Conservation (phyloP, 208 protist genomes). For the Acanthamoeba lugdunensis region DNA sequence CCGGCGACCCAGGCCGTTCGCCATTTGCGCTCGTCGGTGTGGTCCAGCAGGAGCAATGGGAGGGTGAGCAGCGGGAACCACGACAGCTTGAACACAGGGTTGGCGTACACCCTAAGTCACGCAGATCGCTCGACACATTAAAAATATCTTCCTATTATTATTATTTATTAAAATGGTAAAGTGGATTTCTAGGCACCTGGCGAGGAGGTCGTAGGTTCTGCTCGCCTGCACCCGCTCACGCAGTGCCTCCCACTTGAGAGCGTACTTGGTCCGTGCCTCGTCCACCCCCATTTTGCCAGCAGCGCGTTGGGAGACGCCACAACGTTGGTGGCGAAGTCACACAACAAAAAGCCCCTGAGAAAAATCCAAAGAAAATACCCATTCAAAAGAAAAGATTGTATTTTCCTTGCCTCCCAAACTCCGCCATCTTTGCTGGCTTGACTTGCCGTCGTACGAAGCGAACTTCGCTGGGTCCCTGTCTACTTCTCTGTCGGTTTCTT, state of each 20-base stretch:
- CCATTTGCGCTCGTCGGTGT: slow-evolving; percentile 16
- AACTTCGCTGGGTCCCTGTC: too few relatives aligned
- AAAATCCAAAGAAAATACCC: neutral
- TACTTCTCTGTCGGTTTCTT: too few relatives aligned
- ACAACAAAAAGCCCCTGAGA: too few relatives aligned
- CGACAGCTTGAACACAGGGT: neutral
- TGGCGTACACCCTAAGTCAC: neutral
- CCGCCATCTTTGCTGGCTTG: too few relatives aligned
- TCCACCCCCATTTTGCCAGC: neutral
- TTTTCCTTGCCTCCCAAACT: too few relatives aligned
- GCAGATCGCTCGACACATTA: too few relatives aligned
- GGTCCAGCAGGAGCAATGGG: neutral
- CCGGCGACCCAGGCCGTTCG: slow-evolving; percentile 55
- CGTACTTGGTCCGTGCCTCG: neutral
- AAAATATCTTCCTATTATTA: too few relatives aligned
- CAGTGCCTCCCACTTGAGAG: neutral
- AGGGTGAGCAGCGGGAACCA: neutral
- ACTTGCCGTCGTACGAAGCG: too few relatives aligned
- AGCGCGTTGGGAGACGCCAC: neutral
- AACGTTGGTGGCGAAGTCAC: too few relatives aligned
- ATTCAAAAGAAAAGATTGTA: too few relatives aligned
- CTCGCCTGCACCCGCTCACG: neutral
- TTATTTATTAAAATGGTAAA: too few relatives aligned
- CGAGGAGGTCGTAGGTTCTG: neutral
- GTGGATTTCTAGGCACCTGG: neutral